Base-by-base conservation (phyloP, 2,329 filamentous ascomycete genomes). In the Nemania serpens region DNA sequence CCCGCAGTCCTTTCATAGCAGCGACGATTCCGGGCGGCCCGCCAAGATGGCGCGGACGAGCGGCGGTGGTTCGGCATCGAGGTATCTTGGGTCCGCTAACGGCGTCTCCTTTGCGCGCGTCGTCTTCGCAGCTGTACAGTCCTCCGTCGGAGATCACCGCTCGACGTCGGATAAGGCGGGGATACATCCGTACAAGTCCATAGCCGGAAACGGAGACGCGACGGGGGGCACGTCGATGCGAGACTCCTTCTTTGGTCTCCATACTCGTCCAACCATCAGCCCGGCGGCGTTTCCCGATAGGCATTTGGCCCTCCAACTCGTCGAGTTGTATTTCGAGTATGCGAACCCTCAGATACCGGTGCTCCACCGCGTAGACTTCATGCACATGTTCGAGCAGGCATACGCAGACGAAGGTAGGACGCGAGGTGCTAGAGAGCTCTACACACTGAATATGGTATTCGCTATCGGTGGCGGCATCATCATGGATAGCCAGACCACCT, bases 321-420 rank as follows among this genome's bases (percentile, higher is more conserved):
- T 91, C 39, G 85, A 88, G 56, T 83, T 97, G 39, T 98, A 97
- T 75, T 98, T 98, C 75, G 92, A 97, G 77, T 91, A 97, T 74
- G 92, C 94, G 1, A 98, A 98, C 73, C 93, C 94, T 4, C 94
- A 98, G 75, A 96, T 97, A 66, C 94, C 94, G 0, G 92, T 97
- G 45, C 80, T 98, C 51, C 94, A 98, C 73, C 88, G 91, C 39
- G 88, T 85, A 34, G 92, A 97, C 69, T 98, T 97, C 71, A 92
- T 93, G 88, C 84, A 89, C 47, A 87, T 96, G 77, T 91, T 97
- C 73, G 89, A 96, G 55, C 85, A 86, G 47, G 91, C 92, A 0
- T 97, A 97, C 75, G 82, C 85, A 4, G 84, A 85, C 0, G 85
- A 89, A 18, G 82, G 85, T 48, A 84, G 86, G 60, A 82, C 85